Evolutionary conservation across 2,329 filamentous ascomycete genomes (phyloP), one percentile per base, ranked within the genome.

Genomic region (Sclerotinia trifoliorum): DNA sequence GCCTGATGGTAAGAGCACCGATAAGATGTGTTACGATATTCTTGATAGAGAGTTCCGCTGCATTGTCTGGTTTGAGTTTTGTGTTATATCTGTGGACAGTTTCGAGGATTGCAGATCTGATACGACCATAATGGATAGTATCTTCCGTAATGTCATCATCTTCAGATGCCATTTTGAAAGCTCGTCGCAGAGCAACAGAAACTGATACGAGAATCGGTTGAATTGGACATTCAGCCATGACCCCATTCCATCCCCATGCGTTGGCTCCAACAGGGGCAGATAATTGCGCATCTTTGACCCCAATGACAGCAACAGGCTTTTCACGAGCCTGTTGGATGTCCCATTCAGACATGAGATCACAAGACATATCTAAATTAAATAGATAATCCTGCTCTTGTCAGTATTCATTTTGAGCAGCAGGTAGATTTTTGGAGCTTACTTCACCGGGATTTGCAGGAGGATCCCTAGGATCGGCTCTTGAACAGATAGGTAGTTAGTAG

Each of bases 71-170:
- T 3, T 0, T 35, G 15, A 3, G 2, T 1, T 17, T 0, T 29
- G 26, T 6, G 4, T 44, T 17, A 46, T 55, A 75, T 5, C 55
- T 61, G 15, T 46, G 32, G 26, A 72, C 71, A 17, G 80, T 80
- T 32, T 78, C 77, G 44, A 89, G 79, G 19, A 93, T 81, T 0
- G 82, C 81, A 79, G 93, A 92, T 80, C 87, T 88, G 19, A 93
- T 81, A 13, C 81, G 83, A 2, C 91, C 90, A 75, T 94, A 94
- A 79, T 94, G 89, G 32, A 93, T 86, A 2, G 91, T 93, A 75
- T 90, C 90, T n/a, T 79, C 78, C 57, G 86, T 84, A 46, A 94
- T 83, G 11, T 80, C 80, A 79, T 94, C 91, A 5, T 78, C 78
- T 1, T 81, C 74, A 0, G 88, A 86, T 1, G 89, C 86, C 0